Percentiles rank a stretch among this genome's conserved stretches.
These are phyloP conservation scores for Suillus brevipes DNA, from an alignment of 768 basidiomycete genomes.

Conservation along the genomic window DNA sequence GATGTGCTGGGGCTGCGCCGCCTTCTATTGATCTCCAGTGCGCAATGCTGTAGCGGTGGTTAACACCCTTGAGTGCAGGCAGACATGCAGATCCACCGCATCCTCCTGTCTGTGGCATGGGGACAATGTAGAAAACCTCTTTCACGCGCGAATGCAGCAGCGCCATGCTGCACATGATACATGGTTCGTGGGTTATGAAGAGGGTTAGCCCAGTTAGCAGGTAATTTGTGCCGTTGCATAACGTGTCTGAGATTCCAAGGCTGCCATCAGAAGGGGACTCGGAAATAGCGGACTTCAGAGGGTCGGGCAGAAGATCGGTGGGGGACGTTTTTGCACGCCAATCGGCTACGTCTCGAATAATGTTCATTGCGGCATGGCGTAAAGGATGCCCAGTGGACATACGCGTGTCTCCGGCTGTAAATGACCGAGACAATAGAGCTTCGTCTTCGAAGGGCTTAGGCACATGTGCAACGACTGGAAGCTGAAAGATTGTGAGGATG, in stretches of 20 bases:
- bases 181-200: slow-evolving; percentile 95
- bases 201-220: slow-evolving; percentile 81
- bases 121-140: slow-evolving; percentile 72
- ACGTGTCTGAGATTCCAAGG: slow-evolving; percentile 16
- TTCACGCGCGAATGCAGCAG: slow-evolving; percentile 92
- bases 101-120: slow-evolving; percentile 81
- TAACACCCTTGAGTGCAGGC: slow-evolving; percentile 80
- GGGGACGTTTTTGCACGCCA: slow-evolving; percentile 36
- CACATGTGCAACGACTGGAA: slow-evolving; percentile 76
- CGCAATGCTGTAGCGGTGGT: slow-evolving; percentile 81
- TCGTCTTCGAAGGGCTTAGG: slow-evolving; percentile 50
- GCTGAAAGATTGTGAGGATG: slow-evolving; percentile 35
- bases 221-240: slow-evolving; percentile 74
- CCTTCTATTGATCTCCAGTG: slow-evolving; percentile 51
- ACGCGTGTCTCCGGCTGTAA: slow-evolving; percentile 73
- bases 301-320: not conserved
- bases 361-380: slow-evolving; percentile 81
- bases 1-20: not conserved
- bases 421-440: slow-evolving; percentile 30
- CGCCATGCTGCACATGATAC: slow-evolving; percentile 98
- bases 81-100: slow-evolving; percentile 78
- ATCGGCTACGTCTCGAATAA: slow-evolving; percentile 67
- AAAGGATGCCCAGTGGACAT: slow-evolving; percentile 70
- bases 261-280: not conserved
- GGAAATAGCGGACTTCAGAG: not conserved